A percentile compares a stretch with the other conserved stretches of the same genome.
phyloP scores from a whole-genome alignment of 1,139 yeast species.

The Meyerozyma athensensis region DNA sequence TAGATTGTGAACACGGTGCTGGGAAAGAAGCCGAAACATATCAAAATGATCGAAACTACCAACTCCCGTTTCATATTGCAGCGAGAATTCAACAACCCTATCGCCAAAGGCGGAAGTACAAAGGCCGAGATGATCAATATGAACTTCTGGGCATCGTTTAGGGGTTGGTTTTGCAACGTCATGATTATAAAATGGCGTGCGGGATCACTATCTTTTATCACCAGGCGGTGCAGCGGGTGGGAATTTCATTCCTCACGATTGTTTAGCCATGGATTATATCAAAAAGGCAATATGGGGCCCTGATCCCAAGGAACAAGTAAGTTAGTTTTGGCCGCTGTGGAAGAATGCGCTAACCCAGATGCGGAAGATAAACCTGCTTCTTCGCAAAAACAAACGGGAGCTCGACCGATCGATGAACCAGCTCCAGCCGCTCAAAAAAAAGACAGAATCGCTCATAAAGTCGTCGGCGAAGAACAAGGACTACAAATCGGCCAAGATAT shows the following conservation, averaged over 20 bases:
- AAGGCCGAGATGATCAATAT: slow-evolving; percentile 30
- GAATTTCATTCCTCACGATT: neutral
- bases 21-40: slow-evolving; percentile 35
- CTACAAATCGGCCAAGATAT: slow-evolving; percentile 64
- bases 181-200: too few relatives aligned
- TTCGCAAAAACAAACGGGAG: slow-evolving; percentile 82
- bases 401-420: slow-evolving; percentile 73
- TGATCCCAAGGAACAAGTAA: slow-evolving; percentile 83
- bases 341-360: slow-evolving; percentile 40
- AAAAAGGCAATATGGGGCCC: slow-evolving; percentile 93
- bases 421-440: slow-evolving; percentile 57
- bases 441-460: slow-evolving; percentile 72
- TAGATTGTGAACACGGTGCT: slow-evolving; percentile 33
- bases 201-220: neutral
- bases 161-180: slow-evolving; percentile 3
- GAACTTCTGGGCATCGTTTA: slow-evolving; percentile 11
- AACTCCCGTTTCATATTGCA: slow-evolving; percentile 32
- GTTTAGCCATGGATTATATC: slow-evolving; percentile 54
- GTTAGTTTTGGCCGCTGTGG: slow-evolving; percentile 14
- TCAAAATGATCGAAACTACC: slow-evolving; percentile 30
- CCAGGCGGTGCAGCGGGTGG: neutral
- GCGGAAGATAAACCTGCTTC: slow-evolving; percentile 73
- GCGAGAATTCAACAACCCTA: slow-evolving; percentile 26
- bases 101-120: slow-evolving; percentile 38
- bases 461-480: slow-evolving; percentile 78